phyloP scores from a whole-genome alignment of 345 rosid species.

The Arabis alpina region DNA sequence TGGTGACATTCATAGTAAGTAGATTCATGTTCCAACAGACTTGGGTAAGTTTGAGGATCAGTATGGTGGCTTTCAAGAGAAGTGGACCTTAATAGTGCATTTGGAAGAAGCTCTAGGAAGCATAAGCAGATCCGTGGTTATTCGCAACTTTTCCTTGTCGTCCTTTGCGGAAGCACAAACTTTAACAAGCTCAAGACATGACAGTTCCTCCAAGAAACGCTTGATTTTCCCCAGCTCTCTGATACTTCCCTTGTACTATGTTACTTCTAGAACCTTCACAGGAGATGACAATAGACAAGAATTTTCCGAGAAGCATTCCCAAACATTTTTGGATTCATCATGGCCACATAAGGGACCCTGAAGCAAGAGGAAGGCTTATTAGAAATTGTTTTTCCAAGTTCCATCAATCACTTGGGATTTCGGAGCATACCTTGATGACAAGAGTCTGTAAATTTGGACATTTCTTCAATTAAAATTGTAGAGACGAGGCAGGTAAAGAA shows the following conservation, averaged over 20 bases:
- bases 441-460: too few species aligned
- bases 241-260: neutral
- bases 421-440: too few species aligned
- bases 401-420: too few species aligned
- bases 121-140: neutral
- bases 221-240: constrained; percentile 9
- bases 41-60: too few species aligned
- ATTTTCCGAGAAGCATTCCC: neutral
- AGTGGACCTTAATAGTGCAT: neutral
- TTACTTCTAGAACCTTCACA: neutral
- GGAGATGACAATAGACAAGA: neutral
- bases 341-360: too few species aligned
- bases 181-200: constrained; percentile 17
- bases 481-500: too few species aligned
- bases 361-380: too few species aligned
- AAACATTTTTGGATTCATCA: neutral
- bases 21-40: too few species aligned
- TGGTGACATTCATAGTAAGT: too few species aligned
- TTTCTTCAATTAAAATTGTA: too few species aligned
- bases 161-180: neutral
- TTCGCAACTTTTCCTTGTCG: neutral
- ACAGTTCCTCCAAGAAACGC: neutral
- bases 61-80: too few species aligned
- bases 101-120: constrained; percentile 22
- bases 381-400: too few species aligned